These are phyloP conservation scores for Podila epicladia DNA, from an alignment of 192 early-diverging fungal species.

Conservation along the genomic window DNA sequence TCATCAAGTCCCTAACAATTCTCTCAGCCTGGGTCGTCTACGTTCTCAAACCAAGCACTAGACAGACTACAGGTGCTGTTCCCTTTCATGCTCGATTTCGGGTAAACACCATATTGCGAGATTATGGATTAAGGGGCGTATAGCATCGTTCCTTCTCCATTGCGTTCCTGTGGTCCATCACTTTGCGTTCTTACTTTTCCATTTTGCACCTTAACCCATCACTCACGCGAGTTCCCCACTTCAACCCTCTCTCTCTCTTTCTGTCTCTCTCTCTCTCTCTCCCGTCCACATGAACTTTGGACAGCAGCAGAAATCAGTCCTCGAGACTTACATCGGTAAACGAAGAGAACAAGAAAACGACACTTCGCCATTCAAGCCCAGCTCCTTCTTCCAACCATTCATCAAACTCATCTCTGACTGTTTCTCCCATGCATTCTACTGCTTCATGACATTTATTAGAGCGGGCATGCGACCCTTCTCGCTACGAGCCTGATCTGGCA, in stretches of 20 bases:
- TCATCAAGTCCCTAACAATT: too few species aligned
- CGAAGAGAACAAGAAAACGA: too few species aligned
- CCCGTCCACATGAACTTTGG: conserved; percentile 13
- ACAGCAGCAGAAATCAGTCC: conserved; percentile 31
- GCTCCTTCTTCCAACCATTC: background rate
- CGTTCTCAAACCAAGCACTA: too few species aligned
- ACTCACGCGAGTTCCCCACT: background rate
- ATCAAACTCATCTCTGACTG: background rate
- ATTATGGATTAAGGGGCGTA: too few species aligned
- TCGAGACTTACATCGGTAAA: conserved; percentile 48
- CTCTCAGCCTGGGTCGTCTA: too few species aligned
- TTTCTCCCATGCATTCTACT: background rate
- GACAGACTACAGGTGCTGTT: too few species aligned
- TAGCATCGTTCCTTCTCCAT: too few species aligned
- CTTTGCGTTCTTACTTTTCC: too few species aligned
- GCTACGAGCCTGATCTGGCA: conserved; percentile 80
- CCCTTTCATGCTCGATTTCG: too few species aligned
- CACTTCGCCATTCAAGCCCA: too few species aligned
- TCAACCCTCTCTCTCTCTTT: background rate
- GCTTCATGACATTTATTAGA: conserved; percentile 56
- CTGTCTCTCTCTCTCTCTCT: background rate
- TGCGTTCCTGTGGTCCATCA: too few species aligned
- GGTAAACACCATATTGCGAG: too few species aligned
- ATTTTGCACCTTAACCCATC: background rate
- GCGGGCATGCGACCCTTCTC: conserved; percentile 78